A percentile compares a stretch with the other conserved stretches of the same genome.
These are phyloP conservation scores for Mycosphaerella arachidis DNA, from an alignment of 2,329 filamentous ascomycete species.

Conservation along the genomic window DNA sequence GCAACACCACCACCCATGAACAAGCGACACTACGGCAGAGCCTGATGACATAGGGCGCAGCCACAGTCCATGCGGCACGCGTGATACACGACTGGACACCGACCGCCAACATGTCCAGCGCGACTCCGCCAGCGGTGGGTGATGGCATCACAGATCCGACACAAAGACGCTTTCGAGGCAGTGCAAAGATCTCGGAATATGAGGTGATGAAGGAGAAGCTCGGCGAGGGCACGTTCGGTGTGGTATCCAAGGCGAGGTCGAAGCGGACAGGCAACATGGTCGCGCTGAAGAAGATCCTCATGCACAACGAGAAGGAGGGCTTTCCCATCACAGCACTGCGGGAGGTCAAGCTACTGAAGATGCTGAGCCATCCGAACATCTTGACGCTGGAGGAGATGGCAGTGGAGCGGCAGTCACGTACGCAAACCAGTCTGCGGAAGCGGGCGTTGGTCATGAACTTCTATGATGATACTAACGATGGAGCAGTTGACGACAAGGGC, in stretches of 20 bases:
- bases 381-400: constrained; percentile 92
- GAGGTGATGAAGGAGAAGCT: constrained; percentile 71
- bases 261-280: constrained; percentile 70
- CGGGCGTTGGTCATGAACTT: constrained; percentile 1
- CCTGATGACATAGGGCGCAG: not conserved
- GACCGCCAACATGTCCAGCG: constrained; percentile 39
- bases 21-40: not conserved
- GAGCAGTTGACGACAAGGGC: constrained; percentile 29
- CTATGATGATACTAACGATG: constrained; percentile 7
- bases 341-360: constrained; percentile 95
- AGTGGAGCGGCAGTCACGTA: constrained; percentile 79
- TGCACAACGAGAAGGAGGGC: constrained; percentile 99
- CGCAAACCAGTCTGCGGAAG: constrained; percentile 3
- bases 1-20: constrained; percentile 1
- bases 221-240: constrained; percentile 92
- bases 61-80: not conserved
- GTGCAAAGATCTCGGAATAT: constrained; percentile 77
- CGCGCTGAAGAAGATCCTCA: constrained; percentile 96
- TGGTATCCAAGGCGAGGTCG: constrained; percentile 85
- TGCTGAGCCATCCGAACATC: constrained; percentile 86
- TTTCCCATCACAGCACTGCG: constrained; percentile 98
- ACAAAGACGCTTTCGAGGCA: constrained; percentile 67
- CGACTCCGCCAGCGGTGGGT: constrained; percentile 36
- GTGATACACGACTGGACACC: not conserved
- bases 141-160: constrained; percentile 44